A percentile compares a stretch with the other conserved stretches of the same genome.
Evolutionary conservation across 257 asterid genomes (phyloP).

Genomic region (Anisodus tanguticus): DNA sequence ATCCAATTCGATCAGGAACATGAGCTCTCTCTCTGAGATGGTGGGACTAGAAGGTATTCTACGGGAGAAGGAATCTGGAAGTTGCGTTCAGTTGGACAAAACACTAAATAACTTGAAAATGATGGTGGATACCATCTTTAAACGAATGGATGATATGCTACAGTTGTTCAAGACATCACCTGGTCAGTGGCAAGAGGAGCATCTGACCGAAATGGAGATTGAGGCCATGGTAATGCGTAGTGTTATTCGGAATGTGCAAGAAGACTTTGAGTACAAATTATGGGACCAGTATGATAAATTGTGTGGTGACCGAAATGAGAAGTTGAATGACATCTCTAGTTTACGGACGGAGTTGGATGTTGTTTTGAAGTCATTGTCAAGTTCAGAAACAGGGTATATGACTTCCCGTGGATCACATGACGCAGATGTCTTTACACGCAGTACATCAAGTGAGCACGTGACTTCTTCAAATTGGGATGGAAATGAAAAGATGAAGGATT

Average conservation of each 20-base stretch:
- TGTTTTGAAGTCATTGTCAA: constrained; percentile 60
- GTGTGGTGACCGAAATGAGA: constrained; percentile 56
- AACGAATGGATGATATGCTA: constrained; percentile 47
- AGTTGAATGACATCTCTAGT: constrained; percentile 61
- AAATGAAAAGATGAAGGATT: constrained; percentile 56
- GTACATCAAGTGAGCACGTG: constrained; percentile 48
- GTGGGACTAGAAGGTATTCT: constrained; percentile 61
- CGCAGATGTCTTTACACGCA: constrained; percentile 55
- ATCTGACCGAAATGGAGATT: constrained; percentile 45
- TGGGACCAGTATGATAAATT: constrained; percentile 51
- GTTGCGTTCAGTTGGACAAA: constrained; percentile 47
- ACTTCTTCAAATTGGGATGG: constrained; percentile 49
- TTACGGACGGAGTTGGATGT: constrained; percentile 63
- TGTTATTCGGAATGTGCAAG: constrained; percentile 45
- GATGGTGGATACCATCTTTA: constrained; percentile 50
- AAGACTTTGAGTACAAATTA: constrained; percentile 56
- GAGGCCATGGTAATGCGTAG: constrained; percentile 60
- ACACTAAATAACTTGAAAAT: constrained; percentile 51
- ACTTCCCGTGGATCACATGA: constrained; percentile 67
- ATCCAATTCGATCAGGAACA: constrained; percentile 47
- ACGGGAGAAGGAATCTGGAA: constrained; percentile 53
- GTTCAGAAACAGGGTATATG: constrained; percentile 53
- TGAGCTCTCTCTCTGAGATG: constrained; percentile 56
- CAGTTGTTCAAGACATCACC: constrained; percentile 47
- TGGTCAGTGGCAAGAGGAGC: constrained; percentile 51